Conservation (phyloP, 495 filamentous ascomycete genomes). For the Terfezia boudieri region DNA sequence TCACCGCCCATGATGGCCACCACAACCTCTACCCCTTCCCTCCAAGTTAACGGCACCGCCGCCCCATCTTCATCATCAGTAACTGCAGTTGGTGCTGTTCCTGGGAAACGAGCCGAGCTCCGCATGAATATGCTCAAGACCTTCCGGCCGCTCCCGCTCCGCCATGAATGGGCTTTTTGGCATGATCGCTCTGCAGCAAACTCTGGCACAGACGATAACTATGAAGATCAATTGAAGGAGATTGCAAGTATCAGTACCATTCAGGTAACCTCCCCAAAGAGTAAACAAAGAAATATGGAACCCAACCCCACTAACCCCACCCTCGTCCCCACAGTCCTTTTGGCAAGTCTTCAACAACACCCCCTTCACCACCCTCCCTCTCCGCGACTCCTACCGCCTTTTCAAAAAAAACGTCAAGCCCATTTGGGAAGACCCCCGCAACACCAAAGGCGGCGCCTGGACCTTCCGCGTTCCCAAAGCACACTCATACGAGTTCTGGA, state of each 20-base stretch:
- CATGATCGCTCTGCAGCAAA: conserved; percentile 16
- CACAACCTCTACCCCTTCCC: conserved; percentile 3
- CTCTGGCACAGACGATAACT: conserved; percentile 10
- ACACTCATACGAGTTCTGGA: conserved; percentile 52
- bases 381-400: conserved; percentile 65
- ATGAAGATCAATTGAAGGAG: conserved; percentile 19
- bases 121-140: conserved; percentile 19
- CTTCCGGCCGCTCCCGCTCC: conserved; percentile 15
- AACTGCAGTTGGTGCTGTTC: background rate
- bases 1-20: background rate
- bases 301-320: too few species aligned
- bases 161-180: conserved; percentile 20
- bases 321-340: conserved; percentile 38
- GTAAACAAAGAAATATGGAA: background rate
- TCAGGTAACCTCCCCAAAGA: conserved; percentile 6
- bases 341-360: conserved; percentile 84
- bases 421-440: conserved; percentile 77
- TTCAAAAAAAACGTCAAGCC: conserved; percentile 74
- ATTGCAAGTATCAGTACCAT: conserved; percentile 18
- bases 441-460: conserved; percentile 61
- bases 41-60: conserved; percentile 13
- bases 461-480: conserved; percentile 66
- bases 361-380: conserved; percentile 47
- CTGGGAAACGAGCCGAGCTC: conserved; percentile 13
- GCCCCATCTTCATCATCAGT: background rate